Evolutionary conservation across 2,329 filamentous ascomycete genomes (phyloP).

Genomic region (Aspergillus transmontanensis): DNA sequence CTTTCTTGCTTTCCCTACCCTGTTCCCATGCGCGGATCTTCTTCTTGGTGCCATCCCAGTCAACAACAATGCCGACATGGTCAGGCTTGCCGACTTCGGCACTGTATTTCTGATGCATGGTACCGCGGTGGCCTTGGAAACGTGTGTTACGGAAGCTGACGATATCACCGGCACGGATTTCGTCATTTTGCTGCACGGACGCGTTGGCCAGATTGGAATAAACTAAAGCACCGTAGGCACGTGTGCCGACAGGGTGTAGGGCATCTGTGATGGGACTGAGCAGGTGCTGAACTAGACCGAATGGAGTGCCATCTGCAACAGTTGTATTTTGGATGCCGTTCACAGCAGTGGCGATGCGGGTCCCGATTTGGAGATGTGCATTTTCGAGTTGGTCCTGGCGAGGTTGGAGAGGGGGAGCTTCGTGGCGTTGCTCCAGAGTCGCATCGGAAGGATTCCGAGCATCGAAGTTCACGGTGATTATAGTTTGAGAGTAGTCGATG

Average conservation of each 20-base stretch:
- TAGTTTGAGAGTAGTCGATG: constrained; percentile 93
- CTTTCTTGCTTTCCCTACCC: constrained; percentile 88
- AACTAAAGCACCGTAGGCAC: constrained; percentile 86
- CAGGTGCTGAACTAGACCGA: constrained; percentile 76
- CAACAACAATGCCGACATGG: constrained; percentile 87
- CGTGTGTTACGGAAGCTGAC: constrained; percentile 88
- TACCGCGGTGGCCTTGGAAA: constrained; percentile 92
- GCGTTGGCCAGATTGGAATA: constrained; percentile 96
- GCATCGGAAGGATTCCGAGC: constrained; percentile 72
- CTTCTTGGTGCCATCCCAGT: constrained; percentile 99
- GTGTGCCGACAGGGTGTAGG: constrained; percentile 80
- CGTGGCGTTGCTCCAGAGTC: constrained; percentile 80
- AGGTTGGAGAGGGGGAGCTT: constrained; percentile 75
- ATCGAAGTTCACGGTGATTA: constrained; percentile 80
- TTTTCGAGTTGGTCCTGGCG: constrained; percentile 93
- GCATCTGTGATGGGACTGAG: constrained; percentile 73
- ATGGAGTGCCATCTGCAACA: constrained; percentile 81
- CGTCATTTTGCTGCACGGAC: constrained; percentile 83
- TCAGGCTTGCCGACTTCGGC: constrained; percentile 84
- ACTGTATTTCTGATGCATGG: constrained; percentile 93
- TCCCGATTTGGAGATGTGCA: constrained; percentile 78
- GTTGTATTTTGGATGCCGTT: constrained; percentile 74
- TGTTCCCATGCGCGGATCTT: constrained; percentile 96
- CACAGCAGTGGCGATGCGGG: constrained; percentile 72
- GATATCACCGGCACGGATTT: constrained; percentile 91